Percentiles rank a stretch among this genome's conserved stretches.
Conservation (phyloP, 305 asterid genomes). For the Stenogyne calaminthoides region DNA sequence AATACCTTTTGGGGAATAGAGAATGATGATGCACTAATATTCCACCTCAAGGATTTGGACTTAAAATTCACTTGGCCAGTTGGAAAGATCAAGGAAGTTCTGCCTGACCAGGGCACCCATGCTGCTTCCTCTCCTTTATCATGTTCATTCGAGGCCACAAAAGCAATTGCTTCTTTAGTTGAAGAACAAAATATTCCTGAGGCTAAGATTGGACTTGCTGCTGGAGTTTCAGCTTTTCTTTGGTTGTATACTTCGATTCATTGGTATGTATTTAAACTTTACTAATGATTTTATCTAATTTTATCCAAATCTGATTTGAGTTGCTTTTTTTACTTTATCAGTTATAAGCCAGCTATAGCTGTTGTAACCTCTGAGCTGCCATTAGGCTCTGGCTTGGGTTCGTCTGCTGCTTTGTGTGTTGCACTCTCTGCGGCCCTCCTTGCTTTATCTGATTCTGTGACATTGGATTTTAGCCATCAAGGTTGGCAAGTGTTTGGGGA, state of each 20-base stretch:
- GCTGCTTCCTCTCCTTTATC: slow-evolving; percentile 62
- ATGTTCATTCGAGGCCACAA: slow-evolving; percentile 68
- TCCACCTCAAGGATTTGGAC: slow-evolving; percentile 78
- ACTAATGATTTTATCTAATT: not conserved
- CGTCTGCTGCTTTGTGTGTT: slow-evolving; percentile 95
- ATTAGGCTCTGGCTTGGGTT: slow-evolving; percentile 94
- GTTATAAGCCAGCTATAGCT: slow-evolving; percentile 82
- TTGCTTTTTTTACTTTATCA: slow-evolving; percentile 39
- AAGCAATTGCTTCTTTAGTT: slow-evolving; percentile 72
- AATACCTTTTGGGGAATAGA: slow-evolving; percentile 39
- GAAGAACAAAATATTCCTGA: slow-evolving; percentile 80
- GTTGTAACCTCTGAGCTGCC: slow-evolving; percentile 90
- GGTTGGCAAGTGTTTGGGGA: slow-evolving; percentile 86
- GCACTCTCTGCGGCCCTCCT: slow-evolving; percentile 85
- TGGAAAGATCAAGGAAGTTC: slow-evolving; percentile 70
- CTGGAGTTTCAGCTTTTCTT: slow-evolving; percentile 87
- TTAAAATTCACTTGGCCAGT: slow-evolving; percentile 88
- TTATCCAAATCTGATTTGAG: slow-evolving; percentile 27
- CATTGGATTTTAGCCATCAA: slow-evolving; percentile 75
- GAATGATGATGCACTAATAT: slow-evolving; percentile 66
- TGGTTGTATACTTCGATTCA: slow-evolving; percentile 89
- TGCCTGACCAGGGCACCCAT: slow-evolving; percentile 58
- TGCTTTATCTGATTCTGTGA: slow-evolving; percentile 64
- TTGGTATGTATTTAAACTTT: slow-evolving; percentile 50
- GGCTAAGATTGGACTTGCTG: slow-evolving; percentile 60